phyloP scores from a whole-genome alignment of 495 filamentous ascomycete species.

The Hypoxylon intermedium region DNA sequence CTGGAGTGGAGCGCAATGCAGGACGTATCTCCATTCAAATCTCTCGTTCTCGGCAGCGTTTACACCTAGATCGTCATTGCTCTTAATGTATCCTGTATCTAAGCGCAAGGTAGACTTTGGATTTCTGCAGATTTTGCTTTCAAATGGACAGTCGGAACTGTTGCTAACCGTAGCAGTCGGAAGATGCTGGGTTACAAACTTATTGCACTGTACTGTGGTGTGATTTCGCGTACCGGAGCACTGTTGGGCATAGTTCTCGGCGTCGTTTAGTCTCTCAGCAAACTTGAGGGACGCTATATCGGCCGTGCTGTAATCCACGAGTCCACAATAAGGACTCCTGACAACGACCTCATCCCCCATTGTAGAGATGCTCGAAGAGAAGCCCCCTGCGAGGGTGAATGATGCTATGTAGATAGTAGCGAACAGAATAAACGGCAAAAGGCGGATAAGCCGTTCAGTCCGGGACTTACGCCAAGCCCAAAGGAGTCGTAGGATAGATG shows the following conservation, averaged over 20 bases:
- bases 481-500: background rate
- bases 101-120: slow-evolving; percentile 4
- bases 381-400: slow-evolving; percentile 14
- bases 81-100: slow-evolving; percentile 14
- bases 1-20: slow-evolving; percentile 4
- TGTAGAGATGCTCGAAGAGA: slow-evolving; percentile 13
- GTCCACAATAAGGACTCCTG: slow-evolving; percentile 3
- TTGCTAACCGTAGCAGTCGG: background rate
- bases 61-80: slow-evolving; percentile 3
- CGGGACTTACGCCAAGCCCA: slow-evolving; percentile 6
- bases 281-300: background rate
- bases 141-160: slow-evolving; percentile 4
- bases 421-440: background rate
- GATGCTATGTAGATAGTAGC: too few species aligned
- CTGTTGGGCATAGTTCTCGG: slow-evolving; percentile 22
- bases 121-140: slow-evolving; percentile 4
- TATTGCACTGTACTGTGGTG: slow-evolving; percentile 1
- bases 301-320: background rate
- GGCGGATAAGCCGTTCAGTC: too few species aligned
- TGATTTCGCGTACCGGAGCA: slow-evolving; percentile 17
- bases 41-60: background rate
- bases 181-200: slow-evolving; percentile 5
- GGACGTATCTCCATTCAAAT: slow-evolving; percentile 1
- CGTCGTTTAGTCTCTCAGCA: slow-evolving; percentile 7
- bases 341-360: slow-evolving; percentile 12